These are phyloP conservation scores for Claviceps purpurea DNA, from an alignment of 2,329 filamentous ascomycete species.

Conservation along the genomic window DNA sequence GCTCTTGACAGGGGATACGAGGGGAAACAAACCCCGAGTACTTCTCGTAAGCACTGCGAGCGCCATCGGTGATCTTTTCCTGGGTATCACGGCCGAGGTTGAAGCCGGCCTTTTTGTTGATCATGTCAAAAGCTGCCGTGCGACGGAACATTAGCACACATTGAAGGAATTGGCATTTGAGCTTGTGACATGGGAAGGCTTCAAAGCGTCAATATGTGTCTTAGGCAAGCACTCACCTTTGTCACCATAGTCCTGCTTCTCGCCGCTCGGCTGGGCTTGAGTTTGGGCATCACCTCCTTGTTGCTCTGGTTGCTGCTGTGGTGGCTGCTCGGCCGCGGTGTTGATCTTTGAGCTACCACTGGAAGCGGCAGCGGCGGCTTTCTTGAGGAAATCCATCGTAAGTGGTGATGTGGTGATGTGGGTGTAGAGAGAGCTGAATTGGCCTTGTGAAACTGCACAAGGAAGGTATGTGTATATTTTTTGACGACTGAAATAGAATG, in stretches of 20 bases:
- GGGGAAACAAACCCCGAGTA: constrained; percentile 18
- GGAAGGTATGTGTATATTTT: neutral
- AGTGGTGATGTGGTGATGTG: neutral
- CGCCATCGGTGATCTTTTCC: constrained; percentile 26
- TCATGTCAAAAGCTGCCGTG: constrained; percentile 16
- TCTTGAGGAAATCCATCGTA: constrained; percentile 26
- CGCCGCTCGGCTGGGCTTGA: constrained; percentile 7
- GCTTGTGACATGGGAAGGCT: no score
- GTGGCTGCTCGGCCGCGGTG: constrained; percentile 1
- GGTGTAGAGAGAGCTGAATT: neutral
- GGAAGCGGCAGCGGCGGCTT: constrained; percentile 13
- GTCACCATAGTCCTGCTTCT: constrained; percentile 21
- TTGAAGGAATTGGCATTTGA: neutral
- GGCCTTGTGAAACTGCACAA: neutral
- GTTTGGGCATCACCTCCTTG: neutral
- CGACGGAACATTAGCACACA: neutral
- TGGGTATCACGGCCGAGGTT: constrained; percentile 19
- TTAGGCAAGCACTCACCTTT: constrained; percentile 18
- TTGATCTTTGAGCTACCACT: neutral
- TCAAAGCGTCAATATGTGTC: neutral
- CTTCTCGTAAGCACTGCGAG: constrained; percentile 22
- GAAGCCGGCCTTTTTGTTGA: constrained; percentile 21
- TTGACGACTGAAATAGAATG: neutral
- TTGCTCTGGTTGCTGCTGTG: constrained; percentile 9
- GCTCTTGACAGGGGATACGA: neutral